phyloP scores from a whole-genome alignment of 2,329 filamentous ascomycete genomes.

The Aspergillus unguis region DNA sequence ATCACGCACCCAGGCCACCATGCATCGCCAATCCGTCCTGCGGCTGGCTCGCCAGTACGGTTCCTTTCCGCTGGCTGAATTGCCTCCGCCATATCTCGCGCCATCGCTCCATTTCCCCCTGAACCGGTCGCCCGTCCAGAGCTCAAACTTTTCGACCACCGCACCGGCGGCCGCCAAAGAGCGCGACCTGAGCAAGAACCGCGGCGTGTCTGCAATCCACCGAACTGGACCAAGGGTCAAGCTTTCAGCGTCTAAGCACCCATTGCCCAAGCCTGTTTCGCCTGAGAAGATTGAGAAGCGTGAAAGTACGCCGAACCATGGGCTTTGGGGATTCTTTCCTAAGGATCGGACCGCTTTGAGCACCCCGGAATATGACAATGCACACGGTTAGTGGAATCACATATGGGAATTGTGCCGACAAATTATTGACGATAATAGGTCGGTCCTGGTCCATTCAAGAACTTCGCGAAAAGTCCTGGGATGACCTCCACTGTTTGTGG shows the following conservation, averaged over 20 bases:
- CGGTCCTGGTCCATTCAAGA: conserved; percentile 82
- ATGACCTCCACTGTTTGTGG: conserved; percentile 88
- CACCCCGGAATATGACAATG: conserved; percentile 66
- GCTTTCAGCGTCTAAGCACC: conserved; percentile 69
- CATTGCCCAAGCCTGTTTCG: conserved; percentile 69
- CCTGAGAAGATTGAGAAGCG: conserved; percentile 47
- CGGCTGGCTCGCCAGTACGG: conserved; percentile 34
- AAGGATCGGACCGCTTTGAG: conserved; percentile 64
- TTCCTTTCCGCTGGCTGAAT: conserved; percentile 32
- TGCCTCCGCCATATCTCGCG: conserved; percentile 45
- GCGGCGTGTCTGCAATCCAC: conserved; percentile 78
- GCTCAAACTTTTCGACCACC: conserved; percentile 53
- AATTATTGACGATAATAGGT: conserved; percentile 42
- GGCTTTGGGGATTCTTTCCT: conserved; percentile 90
- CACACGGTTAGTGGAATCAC: conserved; percentile 57
- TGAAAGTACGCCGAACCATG: conserved; percentile 70
- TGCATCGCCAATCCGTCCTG: conserved; percentile 37
- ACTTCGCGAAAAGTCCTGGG: conserved; percentile 84
- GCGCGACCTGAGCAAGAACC: conserved; percentile 73
- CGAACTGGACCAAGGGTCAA: conserved; percentile 70
- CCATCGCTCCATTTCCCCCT: conserved; percentile 40
- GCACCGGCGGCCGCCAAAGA: conserved; percentile 47
- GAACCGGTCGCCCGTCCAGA: conserved; percentile 30
- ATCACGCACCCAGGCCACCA: conserved; percentile 20
- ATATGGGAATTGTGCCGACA: no score